Base-by-base conservation (phyloP, 73 alveolate species). In the Symbiodinium pilosum region DNA sequence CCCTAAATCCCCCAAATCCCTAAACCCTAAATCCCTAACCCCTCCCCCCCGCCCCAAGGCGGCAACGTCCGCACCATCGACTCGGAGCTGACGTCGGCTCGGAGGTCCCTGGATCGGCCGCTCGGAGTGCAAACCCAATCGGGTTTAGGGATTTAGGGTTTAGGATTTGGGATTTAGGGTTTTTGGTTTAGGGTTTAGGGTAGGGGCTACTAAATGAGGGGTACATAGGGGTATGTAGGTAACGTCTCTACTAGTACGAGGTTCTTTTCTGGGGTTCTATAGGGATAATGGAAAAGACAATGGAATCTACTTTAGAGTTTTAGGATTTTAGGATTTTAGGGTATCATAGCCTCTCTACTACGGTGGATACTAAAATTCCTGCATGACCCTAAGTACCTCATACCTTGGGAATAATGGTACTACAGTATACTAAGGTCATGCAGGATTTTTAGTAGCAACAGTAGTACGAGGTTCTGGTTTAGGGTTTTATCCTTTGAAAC, bases 21-120 rank as follows among this genome's bases (percentile, higher is more conserved):
- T 28, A 24, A 64, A 64, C 38, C 77, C 81, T 18, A 4, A 64
- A 64, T 28, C 81, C 81, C 81, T 2, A 1, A 30, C 24, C 41
- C 81, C 75, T 56, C 16, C 16, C 16, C 75, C 75, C 75, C 30
- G 59, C 38, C 36, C 16, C 14, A 39, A 88, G 95, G 95, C 43
- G 95, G 86, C 86, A 88, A 88, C 47, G 87, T 89, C 54, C 95
- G 87, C 30, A 89, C 95, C 73, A 87, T 87, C 86, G 85, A 89
- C 95, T 40, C 47, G 38, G 95, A 88, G 87, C 40, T 88, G 51
- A 64, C 95, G n/a, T n/a, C 43, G 21, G 95, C 95, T 36, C 69
- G 95, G 73, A 86, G 95, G 28, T 88, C 95, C 28, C 36, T 88
- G 95, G 95, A 88, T 43, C 95, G 95, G 77, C 32, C 16, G 38